These are phyloP conservation scores for Nymphaea thermarum DNA, from an alignment of 164 flowering plant genomes.

Conservation along the genomic window DNA sequence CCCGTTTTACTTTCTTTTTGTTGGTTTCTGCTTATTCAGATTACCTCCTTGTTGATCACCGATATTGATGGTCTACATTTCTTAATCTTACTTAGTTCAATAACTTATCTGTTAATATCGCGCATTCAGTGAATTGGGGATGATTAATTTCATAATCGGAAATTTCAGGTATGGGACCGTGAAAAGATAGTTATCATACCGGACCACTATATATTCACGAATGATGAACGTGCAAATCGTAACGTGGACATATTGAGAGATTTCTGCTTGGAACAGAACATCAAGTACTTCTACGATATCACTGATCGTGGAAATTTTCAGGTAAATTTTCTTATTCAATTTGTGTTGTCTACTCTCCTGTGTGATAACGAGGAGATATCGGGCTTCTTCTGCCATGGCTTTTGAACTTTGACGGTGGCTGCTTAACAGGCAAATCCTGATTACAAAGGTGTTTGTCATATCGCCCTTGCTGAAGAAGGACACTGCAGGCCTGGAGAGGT, in stretches of 20 bases:
- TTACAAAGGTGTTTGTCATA: slow-evolving; percentile 96
- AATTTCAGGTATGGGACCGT: slow-evolving; percentile 89
- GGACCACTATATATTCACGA: slow-evolving; percentile 93
- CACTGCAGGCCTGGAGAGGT: slow-evolving; percentile 99
- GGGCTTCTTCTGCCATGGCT: too few relatives aligned
- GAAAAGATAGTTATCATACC: slow-evolving; percentile 94
- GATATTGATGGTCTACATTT: not conserved
- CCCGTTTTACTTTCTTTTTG: not conserved
- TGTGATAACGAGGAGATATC: too few relatives aligned
- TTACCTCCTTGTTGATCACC: not conserved
- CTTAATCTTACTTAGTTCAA: not conserved
- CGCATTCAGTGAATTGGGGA: slow-evolving; percentile 15
- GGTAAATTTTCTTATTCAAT: slow-evolving; percentile 25
- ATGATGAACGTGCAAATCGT: slow-evolving; percentile 90
- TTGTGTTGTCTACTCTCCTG: too few relatives aligned
- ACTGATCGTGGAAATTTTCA: slow-evolving; percentile 77
- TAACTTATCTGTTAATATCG: not conserved
- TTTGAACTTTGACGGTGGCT: not conserved
- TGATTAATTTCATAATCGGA: not conserved
- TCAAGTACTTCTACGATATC: slow-evolving; percentile 96
- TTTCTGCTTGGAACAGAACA: slow-evolving; percentile 76
- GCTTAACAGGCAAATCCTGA: slow-evolving; percentile 60
- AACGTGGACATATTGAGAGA: slow-evolving; percentile 95
- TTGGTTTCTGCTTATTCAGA: not conserved
- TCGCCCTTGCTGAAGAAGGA: slow-evolving; percentile 99